Evolutionary conservation across 306 rosid species (phyloP), one percentile per base, ranked within the genome.

Genomic region (Trifolium fragiferum): DNA sequence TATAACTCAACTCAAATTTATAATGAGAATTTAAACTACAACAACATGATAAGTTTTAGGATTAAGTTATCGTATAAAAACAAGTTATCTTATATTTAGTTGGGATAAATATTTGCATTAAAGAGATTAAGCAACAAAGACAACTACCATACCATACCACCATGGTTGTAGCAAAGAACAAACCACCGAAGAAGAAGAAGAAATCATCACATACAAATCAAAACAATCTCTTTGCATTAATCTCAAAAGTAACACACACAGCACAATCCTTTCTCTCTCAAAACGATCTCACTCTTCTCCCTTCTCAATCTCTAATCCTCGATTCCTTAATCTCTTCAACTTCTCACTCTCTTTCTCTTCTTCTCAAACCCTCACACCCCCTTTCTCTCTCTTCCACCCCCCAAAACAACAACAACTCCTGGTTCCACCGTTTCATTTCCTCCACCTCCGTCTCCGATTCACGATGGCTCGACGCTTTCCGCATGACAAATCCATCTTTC

Each of bases 371-470:
- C 70, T 0, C 66, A 20, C 25, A 13, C 66, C 15, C 83, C 30
- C 19, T 80, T 21, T 3, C 87, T 53, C 58, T 76, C 25, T 2
- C 85, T 60, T 44, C 81, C 0, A 84, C 86, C 0, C 81, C 51
- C 1, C 74, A 35, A 1, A 70, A 10, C 0, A 72, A 40, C 1
- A 69, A 10, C 4, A 69, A 81, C 64, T 87, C 84, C 83, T 92
- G 96, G 94, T 89, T 89, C 87, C 78, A 66, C 76, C 96, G 92
- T 57, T 83, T 90, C 82, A 85, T 87, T 60, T 64, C 80, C 81
- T 74, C 73, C 71, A 4, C 82, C 81, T 76, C 75, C 70, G 1
- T 30, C 68, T 16, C 65, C 75, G 85, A 85, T 40, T 78, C 85
- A 23, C 84, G 15, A 1, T 93, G 98, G 97, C 66, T 74, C 68